These are phyloP conservation scores for Plasmodium malariae DNA, from an alignment of 169 alveolate genomes.

Conservation along the genomic window DNA sequence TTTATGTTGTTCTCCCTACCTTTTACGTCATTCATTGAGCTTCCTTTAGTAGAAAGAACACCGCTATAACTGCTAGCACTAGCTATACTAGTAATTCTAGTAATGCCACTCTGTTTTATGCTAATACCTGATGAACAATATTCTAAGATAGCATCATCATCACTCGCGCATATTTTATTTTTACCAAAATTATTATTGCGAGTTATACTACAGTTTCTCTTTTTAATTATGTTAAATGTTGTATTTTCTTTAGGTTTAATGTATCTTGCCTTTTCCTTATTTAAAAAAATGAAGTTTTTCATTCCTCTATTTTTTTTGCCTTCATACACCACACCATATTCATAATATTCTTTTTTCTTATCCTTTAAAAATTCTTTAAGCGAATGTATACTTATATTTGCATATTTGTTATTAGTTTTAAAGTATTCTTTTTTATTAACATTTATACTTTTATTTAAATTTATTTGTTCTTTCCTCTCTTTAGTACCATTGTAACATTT, in stretches of 20 bases:
- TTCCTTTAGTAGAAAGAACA: too few relatives aligned
- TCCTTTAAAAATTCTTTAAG: background rate
- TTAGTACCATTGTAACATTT: background rate
- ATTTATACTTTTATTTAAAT: background rate
- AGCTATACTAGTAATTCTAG: background rate
- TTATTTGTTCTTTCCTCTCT: background rate
- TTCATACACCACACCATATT: background rate
- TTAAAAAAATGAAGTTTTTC: constrained; percentile 1
- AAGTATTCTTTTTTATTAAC: background rate
- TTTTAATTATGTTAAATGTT: constrained; percentile 21
- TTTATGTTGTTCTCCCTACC: too few relatives aligned
- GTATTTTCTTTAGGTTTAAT: constrained; percentile 16
- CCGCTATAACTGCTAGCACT: too few relatives aligned
- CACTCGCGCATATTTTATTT: background rate
- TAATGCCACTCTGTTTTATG: background rate
- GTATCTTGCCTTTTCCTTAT: background rate
- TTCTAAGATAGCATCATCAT: background rate
- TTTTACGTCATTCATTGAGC: too few relatives aligned
- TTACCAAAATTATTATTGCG: background rate
- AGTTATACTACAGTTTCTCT: background rate
- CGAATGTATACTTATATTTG: background rate
- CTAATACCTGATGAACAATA: constrained; percentile 12
- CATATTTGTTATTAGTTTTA: background rate
- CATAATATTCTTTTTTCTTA: constrained; percentile 5
- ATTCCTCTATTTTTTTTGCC: constrained; percentile 4